Percentiles rank a stretch among this genome's conserved stretches.
phyloP scores from a whole-genome alignment of 1,284 basidiomycete genomes.

The Cutaneotrichosporon cutaneum region DNA sequence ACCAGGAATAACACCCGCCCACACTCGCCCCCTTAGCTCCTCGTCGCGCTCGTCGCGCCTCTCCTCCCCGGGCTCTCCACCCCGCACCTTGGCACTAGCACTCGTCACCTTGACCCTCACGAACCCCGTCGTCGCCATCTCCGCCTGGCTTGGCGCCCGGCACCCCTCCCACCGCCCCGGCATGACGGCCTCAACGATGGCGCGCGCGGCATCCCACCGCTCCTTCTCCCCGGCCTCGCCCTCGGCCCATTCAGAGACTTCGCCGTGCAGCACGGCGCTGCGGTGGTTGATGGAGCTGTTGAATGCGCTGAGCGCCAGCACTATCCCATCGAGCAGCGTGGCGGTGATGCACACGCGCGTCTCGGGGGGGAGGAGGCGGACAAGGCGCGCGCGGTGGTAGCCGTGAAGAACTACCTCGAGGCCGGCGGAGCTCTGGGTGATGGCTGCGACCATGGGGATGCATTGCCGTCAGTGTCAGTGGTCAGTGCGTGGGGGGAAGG shows the following conservation, averaged over 20 bases:
- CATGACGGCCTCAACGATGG: constrained; percentile 30
- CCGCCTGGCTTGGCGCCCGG: constrained; percentile 27
- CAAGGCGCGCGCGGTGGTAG: constrained; percentile 34
- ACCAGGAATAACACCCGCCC: constrained; percentile 36
- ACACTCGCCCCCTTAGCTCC: constrained; percentile 22
- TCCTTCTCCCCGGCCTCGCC: not conserved
- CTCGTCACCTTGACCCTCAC: constrained; percentile 32
- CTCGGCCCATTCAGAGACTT: constrained; percentile 25
- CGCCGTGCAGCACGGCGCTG: constrained; percentile 38
- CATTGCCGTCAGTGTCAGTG: constrained; percentile 15
- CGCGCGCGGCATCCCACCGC: constrained; percentile 12
- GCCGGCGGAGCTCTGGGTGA: not conserved
- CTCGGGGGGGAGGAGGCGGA: constrained; percentile 30
- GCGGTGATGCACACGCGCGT: constrained; percentile 37
- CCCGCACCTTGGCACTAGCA: constrained; percentile 36
- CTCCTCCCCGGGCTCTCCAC: constrained; percentile 31
- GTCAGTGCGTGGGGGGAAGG: not conserved
- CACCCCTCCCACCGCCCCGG: constrained; percentile 32
- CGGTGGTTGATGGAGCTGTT: constrained; percentile 39
- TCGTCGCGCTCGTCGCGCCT: constrained; percentile 27
- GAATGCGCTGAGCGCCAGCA: constrained; percentile 37
- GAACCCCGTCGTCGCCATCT: constrained; percentile 36
- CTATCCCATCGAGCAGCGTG: constrained; percentile 39
- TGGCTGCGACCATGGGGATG: constrained; percentile 19
- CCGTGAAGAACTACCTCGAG: constrained; percentile 22